Conservation (phyloP, 2,329 filamentous ascomycete genomes). For the Ceratocystiopsis brevicomis region DNA sequence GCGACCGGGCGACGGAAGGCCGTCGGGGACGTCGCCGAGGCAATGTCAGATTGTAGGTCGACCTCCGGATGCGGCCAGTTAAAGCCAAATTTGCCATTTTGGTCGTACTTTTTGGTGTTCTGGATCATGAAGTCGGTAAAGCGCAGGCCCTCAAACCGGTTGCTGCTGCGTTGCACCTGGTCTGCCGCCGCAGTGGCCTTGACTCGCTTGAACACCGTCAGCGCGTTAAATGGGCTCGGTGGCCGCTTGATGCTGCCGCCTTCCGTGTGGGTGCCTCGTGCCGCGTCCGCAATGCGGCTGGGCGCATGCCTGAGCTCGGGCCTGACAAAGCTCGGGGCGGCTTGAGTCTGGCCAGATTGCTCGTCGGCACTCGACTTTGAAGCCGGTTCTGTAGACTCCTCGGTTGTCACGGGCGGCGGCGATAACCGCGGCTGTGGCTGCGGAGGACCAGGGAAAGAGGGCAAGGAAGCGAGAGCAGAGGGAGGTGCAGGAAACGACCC, state of each 20-base stretch:
- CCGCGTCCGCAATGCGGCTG: conserved; percentile 26
- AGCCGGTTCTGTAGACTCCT: no score
- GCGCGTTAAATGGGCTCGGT: conserved; percentile 36
- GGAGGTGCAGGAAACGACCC: no score
- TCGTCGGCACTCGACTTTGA: no score
- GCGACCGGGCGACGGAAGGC: conserved; percentile 7
- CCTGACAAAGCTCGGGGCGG: conserved; percentile 31
- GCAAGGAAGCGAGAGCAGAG: no score
- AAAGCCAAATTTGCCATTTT: conserved; percentile 35
- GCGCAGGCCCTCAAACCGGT: conserved; percentile 32
- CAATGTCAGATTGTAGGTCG: conserved; percentile 4
- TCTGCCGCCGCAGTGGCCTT: conserved; percentile 16
- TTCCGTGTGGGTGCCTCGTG: conserved; percentile 8
- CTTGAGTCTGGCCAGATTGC: background rate
- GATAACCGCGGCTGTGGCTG: no score
- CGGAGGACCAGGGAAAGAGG: no score
- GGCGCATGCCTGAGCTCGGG: conserved; percentile 39
- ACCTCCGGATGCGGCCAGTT: conserved; percentile 15
- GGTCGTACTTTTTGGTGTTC: conserved; percentile 40
- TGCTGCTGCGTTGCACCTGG: background rate
- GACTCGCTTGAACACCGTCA: conserved; percentile 40
- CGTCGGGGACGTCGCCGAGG: conserved; percentile 8
- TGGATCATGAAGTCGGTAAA: conserved; percentile 33
- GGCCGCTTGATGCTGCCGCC: conserved; percentile 25
- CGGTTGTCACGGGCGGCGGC: no score